Evolutionary conservation across 164 flowering plant species (phyloP).

Genomic region (Platanus orientalis): DNA sequence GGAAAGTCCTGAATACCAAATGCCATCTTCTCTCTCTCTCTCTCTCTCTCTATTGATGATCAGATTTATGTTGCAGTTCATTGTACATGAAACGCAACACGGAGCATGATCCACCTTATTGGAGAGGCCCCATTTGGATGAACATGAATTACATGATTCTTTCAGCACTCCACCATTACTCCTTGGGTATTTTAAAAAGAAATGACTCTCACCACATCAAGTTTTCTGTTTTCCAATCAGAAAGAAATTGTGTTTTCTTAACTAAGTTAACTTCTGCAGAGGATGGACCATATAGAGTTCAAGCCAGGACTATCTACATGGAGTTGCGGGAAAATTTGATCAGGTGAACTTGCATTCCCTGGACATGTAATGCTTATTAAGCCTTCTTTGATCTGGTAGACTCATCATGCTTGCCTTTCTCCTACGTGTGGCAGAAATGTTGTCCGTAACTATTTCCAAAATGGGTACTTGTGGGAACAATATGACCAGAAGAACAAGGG

Average conservation of each 20-base stretch:
- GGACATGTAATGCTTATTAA: background rate
- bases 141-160: constrained; percentile 96
- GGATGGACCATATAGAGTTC: constrained; percentile 49
- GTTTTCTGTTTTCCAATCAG: too few species aligned
- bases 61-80: constrained; percentile 38
- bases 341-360: constrained; percentile 38
- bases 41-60: too few species aligned
- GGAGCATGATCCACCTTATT: constrained; percentile 93
- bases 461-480: constrained; percentile 97
- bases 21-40: too few species aligned
- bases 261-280: constrained; percentile 16
- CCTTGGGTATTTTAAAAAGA: constrained; percentile 43
- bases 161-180: constrained; percentile 79
- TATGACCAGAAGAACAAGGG: constrained; percentile 85
- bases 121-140: constrained; percentile 99
- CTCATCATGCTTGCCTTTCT: background rate
- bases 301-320: constrained; percentile 46
- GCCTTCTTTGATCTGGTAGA: too few species aligned
- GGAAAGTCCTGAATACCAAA: constrained; percentile 4
- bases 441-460: constrained; percentile 58
- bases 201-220: too few species aligned
- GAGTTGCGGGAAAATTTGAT: constrained; percentile 75
- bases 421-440: constrained; percentile 57
- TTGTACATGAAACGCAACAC: constrained; percentile 95
- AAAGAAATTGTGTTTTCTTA: background rate